Conservation (phyloP, 768 basidiomycete genomes). For the Phallus indusiatus region DNA sequence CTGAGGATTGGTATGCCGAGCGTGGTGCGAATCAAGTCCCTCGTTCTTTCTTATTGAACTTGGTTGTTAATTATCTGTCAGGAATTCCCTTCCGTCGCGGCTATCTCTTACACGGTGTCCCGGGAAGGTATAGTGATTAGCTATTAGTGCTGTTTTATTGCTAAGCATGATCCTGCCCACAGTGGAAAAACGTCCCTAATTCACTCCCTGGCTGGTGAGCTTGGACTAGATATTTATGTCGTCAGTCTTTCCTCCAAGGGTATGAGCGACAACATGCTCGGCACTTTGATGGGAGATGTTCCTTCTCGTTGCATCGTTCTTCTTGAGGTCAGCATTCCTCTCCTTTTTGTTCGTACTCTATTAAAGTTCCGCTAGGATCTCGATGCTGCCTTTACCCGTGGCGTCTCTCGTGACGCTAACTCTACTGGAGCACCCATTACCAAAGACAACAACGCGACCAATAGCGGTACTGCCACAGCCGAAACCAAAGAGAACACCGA, state of each 20-base stretch:
- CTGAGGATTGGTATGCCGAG: slow-evolving; percentile 88
- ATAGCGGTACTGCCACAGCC: slow-evolving; percentile 23
- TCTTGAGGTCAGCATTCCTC: slow-evolving; percentile 47
- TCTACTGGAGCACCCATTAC: slow-evolving; percentile 68
- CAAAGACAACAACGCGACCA: slow-evolving; percentile 29
- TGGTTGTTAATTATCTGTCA: slow-evolving; percentile 23
- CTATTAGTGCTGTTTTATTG: background rate
- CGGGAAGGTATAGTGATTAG: slow-evolving; percentile 50
- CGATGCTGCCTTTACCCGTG: slow-evolving; percentile 85
- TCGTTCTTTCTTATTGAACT: slow-evolving; percentile 6
- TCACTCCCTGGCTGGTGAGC: slow-evolving; percentile 75
- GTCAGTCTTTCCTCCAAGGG: slow-evolving; percentile 83
- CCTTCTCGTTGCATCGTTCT: slow-evolving; percentile 87
- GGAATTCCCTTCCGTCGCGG: slow-evolving; percentile 85
- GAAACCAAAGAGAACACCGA: slow-evolving; percentile 27
- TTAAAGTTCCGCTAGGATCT: slow-evolving; percentile 35
- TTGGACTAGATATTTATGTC: slow-evolving; percentile 86
- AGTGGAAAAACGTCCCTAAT: slow-evolving; percentile 85
- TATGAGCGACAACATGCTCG: slow-evolving; percentile 85
- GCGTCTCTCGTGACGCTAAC: slow-evolving; percentile 68
- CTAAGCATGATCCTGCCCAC: slow-evolving; percentile 14
- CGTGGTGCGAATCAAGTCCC: slow-evolving; percentile 45
- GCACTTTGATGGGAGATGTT: slow-evolving; percentile 82
- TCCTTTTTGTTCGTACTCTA: background rate
- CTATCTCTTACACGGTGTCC: slow-evolving; percentile 77